phyloP scores from a whole-genome alignment of 2,329 filamentous ascomycete species.

The Trichoderma sp. region DNA sequence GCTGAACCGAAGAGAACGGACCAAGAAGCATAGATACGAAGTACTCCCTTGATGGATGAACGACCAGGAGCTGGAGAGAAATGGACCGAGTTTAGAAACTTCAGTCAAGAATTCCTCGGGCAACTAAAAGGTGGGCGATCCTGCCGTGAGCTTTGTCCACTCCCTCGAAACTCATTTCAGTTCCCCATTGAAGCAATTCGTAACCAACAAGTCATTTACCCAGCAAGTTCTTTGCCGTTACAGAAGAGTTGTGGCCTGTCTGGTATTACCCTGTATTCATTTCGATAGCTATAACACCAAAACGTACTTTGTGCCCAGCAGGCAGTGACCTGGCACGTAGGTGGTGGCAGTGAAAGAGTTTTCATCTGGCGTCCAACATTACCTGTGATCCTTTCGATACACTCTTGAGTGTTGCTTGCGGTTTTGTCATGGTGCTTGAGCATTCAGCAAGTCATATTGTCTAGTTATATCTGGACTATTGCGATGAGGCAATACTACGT shows the following conservation, averaged over 20 bases:
- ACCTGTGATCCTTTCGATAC: not conserved
- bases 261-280: not conserved
- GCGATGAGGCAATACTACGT: not conserved
- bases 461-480: not conserved
- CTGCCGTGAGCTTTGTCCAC: not conserved
- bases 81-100: not conserved
- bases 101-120: not conserved
- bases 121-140: not conserved
- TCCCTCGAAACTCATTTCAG: not conserved
- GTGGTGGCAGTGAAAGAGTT: not conserved
- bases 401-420: not conserved
- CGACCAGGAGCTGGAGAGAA: not conserved
- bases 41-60: not conserved
- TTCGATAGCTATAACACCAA: not conserved
- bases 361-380: not conserved
- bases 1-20: not conserved
- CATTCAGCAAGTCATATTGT: not conserved
- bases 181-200: not conserved
- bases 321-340: not conserved
- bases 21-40: not conserved
- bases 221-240: not conserved
- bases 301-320: not conserved
- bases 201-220: not conserved
- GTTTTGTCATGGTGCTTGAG: not conserved
- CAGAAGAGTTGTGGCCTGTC: not conserved